Evolutionary conservation across 306 rosid species (phyloP).

Genomic region (Fragaria iinumae): DNA sequence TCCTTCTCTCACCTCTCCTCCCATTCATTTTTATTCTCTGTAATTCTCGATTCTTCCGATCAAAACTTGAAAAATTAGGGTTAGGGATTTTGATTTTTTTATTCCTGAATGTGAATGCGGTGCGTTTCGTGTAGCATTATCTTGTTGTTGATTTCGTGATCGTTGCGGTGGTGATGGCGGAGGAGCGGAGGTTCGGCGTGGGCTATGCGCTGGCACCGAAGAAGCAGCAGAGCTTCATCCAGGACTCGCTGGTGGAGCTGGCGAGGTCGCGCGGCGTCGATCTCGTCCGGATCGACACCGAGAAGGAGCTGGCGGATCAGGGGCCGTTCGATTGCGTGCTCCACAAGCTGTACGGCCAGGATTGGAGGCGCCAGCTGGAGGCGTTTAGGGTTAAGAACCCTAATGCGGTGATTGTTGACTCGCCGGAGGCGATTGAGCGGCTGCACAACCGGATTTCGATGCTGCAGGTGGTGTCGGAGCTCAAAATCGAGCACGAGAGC

Average conservation of each 20-base stretch:
- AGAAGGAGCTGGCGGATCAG: slow-evolving; percentile 51
- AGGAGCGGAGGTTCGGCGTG: slow-evolving; percentile 44
- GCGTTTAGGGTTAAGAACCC: slow-evolving; percentile 51
- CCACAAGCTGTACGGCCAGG: slow-evolving; percentile 75
- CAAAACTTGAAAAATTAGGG: slow-evolving; percentile 16
- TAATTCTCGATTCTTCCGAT: neutral
- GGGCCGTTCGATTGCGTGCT: slow-evolving; percentile 80
- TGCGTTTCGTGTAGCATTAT: slow-evolving; percentile 26
- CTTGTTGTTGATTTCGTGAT: neutral
- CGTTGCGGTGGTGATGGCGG: slow-evolving; percentile 50
- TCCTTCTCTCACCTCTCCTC: neutral
- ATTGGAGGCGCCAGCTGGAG: slow-evolving; percentile 60
- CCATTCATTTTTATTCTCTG: neutral
- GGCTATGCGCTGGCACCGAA: slow-evolving; percentile 84
- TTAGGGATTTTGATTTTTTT: neutral
- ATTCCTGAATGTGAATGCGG: slow-evolving; percentile 30
- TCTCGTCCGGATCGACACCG: slow-evolving; percentile 54
- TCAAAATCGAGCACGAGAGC: slow-evolving; percentile 39
- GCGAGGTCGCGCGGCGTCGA: slow-evolving; percentile 70
- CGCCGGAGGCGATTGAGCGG: slow-evolving; percentile 73
- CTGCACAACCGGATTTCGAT: slow-evolving; percentile 89
- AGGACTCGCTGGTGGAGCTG: slow-evolving; percentile 51
- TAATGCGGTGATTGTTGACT: slow-evolving; percentile 58
- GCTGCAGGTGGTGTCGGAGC: slow-evolving; percentile 90
- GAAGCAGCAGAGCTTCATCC: slow-evolving; percentile 82